A percentile compares a stretch with the other conserved stretches of the same genome.
phyloP scores from a whole-genome alignment of 75 land plant species.

The Picea sitchensis region DNA sequence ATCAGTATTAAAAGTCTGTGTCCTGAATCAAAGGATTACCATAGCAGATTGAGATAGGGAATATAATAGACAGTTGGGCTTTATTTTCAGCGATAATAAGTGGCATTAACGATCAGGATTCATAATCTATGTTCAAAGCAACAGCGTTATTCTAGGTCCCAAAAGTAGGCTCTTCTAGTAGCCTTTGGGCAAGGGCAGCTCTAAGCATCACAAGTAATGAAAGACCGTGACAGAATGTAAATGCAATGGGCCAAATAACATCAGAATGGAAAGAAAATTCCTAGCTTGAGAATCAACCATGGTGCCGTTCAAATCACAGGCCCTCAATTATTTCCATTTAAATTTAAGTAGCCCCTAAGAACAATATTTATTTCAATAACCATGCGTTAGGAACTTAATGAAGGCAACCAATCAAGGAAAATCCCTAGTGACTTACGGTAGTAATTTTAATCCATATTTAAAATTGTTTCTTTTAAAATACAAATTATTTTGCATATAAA shows the following conservation, averaged over 20 bases:
- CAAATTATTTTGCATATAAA: no score
- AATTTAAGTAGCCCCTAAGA: background rate
- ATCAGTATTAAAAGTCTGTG: background rate
- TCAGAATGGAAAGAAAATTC: background rate
- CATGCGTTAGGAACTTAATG: no score
- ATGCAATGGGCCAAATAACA: background rate
- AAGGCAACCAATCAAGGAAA: no score
- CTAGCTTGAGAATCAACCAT: background rate
- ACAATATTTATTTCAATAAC: no score
- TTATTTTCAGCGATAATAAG: background rate
- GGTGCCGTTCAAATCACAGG: background rate
- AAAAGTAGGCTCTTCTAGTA: background rate
- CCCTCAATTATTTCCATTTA: background rate
- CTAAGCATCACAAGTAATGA: background rate
- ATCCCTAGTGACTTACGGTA: no score
- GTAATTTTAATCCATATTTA: no score
- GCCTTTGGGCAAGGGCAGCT: background rate
- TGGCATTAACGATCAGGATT: background rate
- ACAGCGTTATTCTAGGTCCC: background rate
- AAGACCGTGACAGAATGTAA: background rate
- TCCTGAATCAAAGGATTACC: background rate
- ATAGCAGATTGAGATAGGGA: background rate
- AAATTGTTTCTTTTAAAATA: no score
- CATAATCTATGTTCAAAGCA: no score
- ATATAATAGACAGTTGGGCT: background rate